Evolutionary conservation across 345 rosid species (phyloP).

Genomic region (Populus alba): DNA sequence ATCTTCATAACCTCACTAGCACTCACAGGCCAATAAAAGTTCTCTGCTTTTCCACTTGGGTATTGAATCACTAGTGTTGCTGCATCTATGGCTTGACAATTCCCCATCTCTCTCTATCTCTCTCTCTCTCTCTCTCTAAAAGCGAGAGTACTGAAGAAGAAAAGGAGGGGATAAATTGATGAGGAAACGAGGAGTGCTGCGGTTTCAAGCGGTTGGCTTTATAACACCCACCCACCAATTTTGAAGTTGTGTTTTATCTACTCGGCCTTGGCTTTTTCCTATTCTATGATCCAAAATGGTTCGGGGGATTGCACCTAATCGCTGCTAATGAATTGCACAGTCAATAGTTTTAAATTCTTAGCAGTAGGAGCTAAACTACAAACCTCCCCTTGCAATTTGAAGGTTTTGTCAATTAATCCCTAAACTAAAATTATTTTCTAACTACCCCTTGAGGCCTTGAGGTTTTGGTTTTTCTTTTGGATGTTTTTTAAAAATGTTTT

Average conservation of each 20-base stretch:
- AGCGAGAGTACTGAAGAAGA: neutral
- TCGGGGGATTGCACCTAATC: too few species aligned
- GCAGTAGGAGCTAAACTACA: too few species aligned
- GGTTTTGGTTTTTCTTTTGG: too few species aligned
- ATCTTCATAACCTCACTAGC: slow-evolving; percentile 71
- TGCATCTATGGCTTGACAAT: slow-evolving; percentile 87
- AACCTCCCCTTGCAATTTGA: too few species aligned
- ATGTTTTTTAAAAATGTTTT: too few species aligned
- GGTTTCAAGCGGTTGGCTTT: slow-evolving; percentile 28
- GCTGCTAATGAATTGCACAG: too few species aligned
- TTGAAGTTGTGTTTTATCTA: neutral
- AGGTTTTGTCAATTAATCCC: too few species aligned
- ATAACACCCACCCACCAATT: slow-evolving; percentile 37
- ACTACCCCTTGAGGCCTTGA: too few species aligned
- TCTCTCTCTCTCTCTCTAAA: neutral
- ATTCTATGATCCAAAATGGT: slow-evolving; percentile 3
- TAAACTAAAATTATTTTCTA: too few species aligned
- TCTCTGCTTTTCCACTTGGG: slow-evolving; percentile 73
- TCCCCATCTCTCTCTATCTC: slow-evolving; percentile 54
- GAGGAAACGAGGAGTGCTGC: neutral
- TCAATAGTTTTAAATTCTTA: too few species aligned
- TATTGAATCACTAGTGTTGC: slow-evolving; percentile 72
- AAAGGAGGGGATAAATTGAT: neutral
- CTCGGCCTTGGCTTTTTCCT: neutral
- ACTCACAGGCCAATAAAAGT: slow-evolving; percentile 52